These are phyloP conservation scores for Iberis pinnata DNA, from an alignment of 345 rosid species.

Conservation along the genomic window DNA sequence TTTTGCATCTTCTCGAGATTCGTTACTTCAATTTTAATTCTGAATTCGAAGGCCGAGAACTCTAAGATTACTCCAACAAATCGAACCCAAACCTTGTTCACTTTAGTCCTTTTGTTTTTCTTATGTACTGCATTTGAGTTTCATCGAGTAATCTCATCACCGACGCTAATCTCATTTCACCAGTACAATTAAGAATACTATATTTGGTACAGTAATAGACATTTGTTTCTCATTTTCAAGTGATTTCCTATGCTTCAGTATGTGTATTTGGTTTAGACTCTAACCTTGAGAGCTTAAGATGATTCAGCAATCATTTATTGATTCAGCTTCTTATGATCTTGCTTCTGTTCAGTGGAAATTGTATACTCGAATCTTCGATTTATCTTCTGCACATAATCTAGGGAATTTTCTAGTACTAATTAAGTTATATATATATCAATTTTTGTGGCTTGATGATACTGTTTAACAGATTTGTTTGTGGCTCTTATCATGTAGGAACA, in stretches of 20 bases:
- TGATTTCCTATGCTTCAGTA: not conserved
- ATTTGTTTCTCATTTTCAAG: not conserved
- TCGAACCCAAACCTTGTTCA: not conserved
- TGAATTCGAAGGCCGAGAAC: not conserved
- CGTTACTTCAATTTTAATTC: not conserved
- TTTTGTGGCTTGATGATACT: slow-evolving; percentile 13
- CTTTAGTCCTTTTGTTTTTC: not conserved
- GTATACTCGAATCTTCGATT: not conserved
- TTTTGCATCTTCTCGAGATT: slow-evolving; percentile 21
- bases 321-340: slow-evolving; percentile 3
- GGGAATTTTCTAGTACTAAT: not conserved
- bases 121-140: not conserved
- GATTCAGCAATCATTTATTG: slow-evolving; percentile 2
- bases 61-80: not conserved
- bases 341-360: not conserved
- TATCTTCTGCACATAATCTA: not conserved
- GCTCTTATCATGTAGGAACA: slow-evolving; percentile 21
- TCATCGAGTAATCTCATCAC: too few species aligned
- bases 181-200: not conserved
- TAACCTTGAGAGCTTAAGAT: too few species aligned
- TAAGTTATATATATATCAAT: not conserved
- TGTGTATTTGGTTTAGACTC: slow-evolving; percentile 4
- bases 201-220: not conserved
- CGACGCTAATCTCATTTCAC: slow-evolving; percentile 11
- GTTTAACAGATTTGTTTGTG: not conserved